Percentiles rank a stretch among this genome's conserved stretches.
These are phyloP conservation scores for Rutstroemia sp. DNA, from an alignment of 2,329 filamentous ascomycete genomes.

Conservation along the genomic window DNA sequence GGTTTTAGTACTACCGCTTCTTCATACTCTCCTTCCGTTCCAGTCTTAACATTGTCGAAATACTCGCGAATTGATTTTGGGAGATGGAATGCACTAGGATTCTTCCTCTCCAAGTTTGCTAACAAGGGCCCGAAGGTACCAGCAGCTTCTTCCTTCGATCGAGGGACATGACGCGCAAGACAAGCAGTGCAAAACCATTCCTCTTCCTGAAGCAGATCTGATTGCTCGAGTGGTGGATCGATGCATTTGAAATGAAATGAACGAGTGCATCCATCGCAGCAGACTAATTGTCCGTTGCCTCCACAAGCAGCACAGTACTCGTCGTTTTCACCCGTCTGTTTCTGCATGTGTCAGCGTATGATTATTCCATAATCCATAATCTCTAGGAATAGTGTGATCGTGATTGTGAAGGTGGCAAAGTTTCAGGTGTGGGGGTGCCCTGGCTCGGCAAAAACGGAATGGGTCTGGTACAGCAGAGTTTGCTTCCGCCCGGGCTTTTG, in stretches of 20 bases:
- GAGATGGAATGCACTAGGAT: slow-evolving; percentile 65
- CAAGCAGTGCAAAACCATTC: slow-evolving; percentile 81
- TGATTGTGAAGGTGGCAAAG: slow-evolving; percentile 17
- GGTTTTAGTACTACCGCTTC: slow-evolving; percentile 48
- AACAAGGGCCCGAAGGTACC: slow-evolving; percentile 58
- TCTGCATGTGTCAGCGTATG: slow-evolving; percentile 22
- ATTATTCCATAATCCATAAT: neutral
- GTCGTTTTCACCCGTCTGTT: slow-evolving; percentile 61
- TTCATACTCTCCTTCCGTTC: slow-evolving; percentile 72
- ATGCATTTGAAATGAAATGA: slow-evolving; percentile 89
- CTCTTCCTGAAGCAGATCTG: slow-evolving; percentile 57
- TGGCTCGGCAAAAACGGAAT: slow-evolving; percentile 26
- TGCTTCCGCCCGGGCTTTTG: slow-evolving; percentile 21
- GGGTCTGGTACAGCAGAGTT: slow-evolving; percentile 21
- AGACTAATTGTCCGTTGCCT: slow-evolving; percentile 77
- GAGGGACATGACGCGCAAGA: slow-evolving; percentile 40
- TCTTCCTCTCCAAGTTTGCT: slow-evolving; percentile 57
- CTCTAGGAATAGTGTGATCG: slow-evolving; percentile 12
- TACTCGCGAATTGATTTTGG: slow-evolving; percentile 64
- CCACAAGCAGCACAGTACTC: slow-evolving; percentile 85
- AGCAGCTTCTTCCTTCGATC: slow-evolving; percentile 32
- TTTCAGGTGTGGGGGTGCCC: slow-evolving; percentile 20
- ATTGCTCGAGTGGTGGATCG: slow-evolving; percentile 60
- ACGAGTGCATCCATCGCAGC: slow-evolving; percentile 85
- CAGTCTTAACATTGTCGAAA: slow-evolving; percentile 74